Conservation (phyloP, 139 green algal species). For the Marvania coccoides region DNA sequence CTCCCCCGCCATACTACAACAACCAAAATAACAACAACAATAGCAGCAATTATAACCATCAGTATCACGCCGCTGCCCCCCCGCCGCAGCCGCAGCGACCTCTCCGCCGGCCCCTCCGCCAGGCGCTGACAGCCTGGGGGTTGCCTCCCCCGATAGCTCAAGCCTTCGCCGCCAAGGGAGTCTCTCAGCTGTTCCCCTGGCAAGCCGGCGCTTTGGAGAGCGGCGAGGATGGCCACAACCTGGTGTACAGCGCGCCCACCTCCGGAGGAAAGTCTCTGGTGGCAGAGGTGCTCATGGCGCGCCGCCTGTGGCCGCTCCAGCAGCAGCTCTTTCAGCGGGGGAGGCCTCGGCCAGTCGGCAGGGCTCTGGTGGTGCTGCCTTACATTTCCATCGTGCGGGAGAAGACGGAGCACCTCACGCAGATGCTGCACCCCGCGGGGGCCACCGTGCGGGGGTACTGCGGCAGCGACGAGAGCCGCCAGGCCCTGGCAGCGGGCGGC, state of each 20-base stretch:
- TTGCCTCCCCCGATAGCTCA: constrained; percentile 20
- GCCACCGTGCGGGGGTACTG: constrained; percentile 43
- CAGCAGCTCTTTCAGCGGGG: not conserved
- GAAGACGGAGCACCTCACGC: constrained; percentile 45
- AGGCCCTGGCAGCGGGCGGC: constrained; percentile 14
- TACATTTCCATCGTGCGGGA: constrained; percentile 55
- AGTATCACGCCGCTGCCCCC: constrained; percentile 2
- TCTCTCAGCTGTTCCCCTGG: constrained; percentile 63
- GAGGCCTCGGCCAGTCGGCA: constrained; percentile 9
- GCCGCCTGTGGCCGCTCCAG: constrained; percentile 24
- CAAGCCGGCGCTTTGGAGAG: constrained; percentile 60
- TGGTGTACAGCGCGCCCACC: constrained; percentile 82
- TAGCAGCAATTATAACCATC: not conserved
- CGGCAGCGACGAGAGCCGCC: constrained; percentile 22
- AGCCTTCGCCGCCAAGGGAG: constrained; percentile 37
- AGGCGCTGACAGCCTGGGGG: constrained; percentile 27
- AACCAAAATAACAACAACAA: not conserved
- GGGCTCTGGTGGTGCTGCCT: constrained; percentile 52
- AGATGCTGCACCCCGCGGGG: constrained; percentile 26
- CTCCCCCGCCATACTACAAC: not conserved
- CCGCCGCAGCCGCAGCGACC: too few relatives aligned
- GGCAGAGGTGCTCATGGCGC: constrained; percentile 72
- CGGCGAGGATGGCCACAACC: constrained; percentile 47
- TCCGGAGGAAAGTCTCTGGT: constrained; percentile 80
- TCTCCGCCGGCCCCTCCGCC: constrained; percentile 10